These are phyloP conservation scores for Ustilago cynodontis DNA, from an alignment of 1,284 basidiomycete species.

Conservation along the genomic window DNA sequence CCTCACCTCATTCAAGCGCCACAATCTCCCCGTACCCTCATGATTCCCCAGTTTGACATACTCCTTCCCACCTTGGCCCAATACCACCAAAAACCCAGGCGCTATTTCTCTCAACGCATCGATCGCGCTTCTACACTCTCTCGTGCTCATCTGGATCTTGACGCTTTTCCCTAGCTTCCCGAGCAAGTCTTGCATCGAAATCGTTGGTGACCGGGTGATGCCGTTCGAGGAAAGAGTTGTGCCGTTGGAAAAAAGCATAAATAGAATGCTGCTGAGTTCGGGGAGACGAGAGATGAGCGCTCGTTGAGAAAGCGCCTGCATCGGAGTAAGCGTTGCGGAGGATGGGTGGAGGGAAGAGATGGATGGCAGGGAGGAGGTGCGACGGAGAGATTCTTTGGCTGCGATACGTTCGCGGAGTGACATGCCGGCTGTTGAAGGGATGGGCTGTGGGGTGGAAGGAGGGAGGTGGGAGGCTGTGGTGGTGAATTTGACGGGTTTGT, in stretches of 20 bases:
- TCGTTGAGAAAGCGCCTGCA: slow-evolving; percentile 42
- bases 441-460: neutral
- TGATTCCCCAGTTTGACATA: slow-evolving; percentile 35
- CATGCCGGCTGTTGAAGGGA: slow-evolving; percentile 16
- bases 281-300: slow-evolving; percentile 47
- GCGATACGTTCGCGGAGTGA: slow-evolving; percentile 51
- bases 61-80: slow-evolving; percentile 21
- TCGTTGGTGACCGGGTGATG: slow-evolving; percentile 26
- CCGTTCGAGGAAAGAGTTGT: slow-evolving; percentile 34
- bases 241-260: slow-evolving; percentile 58
- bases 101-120: slow-evolving; percentile 41
- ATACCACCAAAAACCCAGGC: slow-evolving; percentile 55
- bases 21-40: slow-evolving; percentile 12
- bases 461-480: neutral
- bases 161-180: slow-evolving; percentile 35
- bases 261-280: slow-evolving; percentile 55
- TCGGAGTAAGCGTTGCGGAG: slow-evolving; percentile 13
- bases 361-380: slow-evolving; percentile 29
- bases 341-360: slow-evolving; percentile 11
- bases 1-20: slow-evolving; percentile 32
- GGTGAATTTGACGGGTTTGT: slow-evolving; percentile 24
- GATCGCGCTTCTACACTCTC: slow-evolving; percentile 46
- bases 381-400: slow-evolving; percentile 54
- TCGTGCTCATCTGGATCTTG: slow-evolving; percentile 49
- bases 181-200: slow-evolving; percentile 53